phyloP scores from a whole-genome alignment of 2,329 filamentous ascomycete genomes.

The Ustilaginoidea virens region DNA sequence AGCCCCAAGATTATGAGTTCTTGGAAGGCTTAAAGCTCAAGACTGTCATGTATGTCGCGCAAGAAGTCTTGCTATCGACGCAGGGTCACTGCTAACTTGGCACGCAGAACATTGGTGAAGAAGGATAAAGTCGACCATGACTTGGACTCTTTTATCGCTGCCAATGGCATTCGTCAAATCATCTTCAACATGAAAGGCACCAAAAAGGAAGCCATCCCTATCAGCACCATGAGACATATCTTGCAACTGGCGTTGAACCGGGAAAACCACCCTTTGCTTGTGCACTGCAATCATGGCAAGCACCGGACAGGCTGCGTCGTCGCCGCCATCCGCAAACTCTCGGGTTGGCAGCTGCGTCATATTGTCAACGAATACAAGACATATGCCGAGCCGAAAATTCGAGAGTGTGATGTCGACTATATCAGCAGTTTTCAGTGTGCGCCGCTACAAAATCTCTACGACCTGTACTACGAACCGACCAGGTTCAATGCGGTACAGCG shows the following conservation, averaged over 20 bases:
- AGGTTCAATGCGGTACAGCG: constrained; percentile 12
- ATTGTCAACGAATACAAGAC: constrained; percentile 59
- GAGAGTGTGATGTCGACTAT: constrained; percentile 45
- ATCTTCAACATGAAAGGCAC: constrained; percentile 75
- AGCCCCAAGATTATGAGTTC: constrained; percentile 53
- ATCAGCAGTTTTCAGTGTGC: constrained; percentile 33
- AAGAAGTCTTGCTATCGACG: background rate
- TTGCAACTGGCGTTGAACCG: constrained; percentile 56
- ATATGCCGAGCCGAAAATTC: constrained; percentile 45
- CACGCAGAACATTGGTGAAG: constrained; percentile 42
- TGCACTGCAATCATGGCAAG: constrained; percentile 92
- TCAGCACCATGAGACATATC: constrained; percentile 53
- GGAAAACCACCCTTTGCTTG: constrained; percentile 61
- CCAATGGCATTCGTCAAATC: constrained; percentile 54
- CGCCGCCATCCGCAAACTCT: constrained; percentile 59
- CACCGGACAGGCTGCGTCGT: constrained; percentile 87
- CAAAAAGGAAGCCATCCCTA: constrained; percentile 60
- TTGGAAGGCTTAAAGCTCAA: constrained; percentile 54
- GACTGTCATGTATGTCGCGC: constrained; percentile 53
- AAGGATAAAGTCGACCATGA: constrained; percentile 39
- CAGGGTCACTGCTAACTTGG: constrained; percentile 6
- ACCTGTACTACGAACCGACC: constrained; percentile 4
- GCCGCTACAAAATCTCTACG: constrained; percentile 13
- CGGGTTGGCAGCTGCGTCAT: constrained; percentile 46
- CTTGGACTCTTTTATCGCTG: constrained; percentile 45